phyloP scores from a whole-genome alignment of 768 basidiomycete genomes.

The Coprinopsis cinerea region DNA sequence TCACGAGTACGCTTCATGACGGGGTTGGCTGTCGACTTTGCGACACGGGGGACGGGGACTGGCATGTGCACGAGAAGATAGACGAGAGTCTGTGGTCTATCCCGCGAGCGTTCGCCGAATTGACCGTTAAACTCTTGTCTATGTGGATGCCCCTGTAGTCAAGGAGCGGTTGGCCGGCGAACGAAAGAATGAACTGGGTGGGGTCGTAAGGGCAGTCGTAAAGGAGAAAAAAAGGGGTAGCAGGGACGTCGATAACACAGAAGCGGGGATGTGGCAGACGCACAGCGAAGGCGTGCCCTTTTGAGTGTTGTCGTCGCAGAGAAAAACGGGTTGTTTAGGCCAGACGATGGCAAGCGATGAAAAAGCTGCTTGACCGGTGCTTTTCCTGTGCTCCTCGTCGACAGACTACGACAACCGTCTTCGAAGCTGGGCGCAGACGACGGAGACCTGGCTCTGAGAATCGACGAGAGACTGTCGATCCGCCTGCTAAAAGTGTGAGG shows the following conservation, averaged over 20 bases:
- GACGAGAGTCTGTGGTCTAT: slow-evolving; percentile 29
- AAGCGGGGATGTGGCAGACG: slow-evolving; percentile 55
- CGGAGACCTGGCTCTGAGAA: slow-evolving; percentile 40
- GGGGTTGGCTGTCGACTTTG: slow-evolving; percentile 55
- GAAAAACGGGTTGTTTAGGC: slow-evolving; percentile 8
- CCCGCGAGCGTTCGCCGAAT: slow-evolving; percentile 36
- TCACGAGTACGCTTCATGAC: slow-evolving; percentile 55
- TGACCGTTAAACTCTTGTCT: slow-evolving; percentile 38
- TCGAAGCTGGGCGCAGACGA: slow-evolving; percentile 32
- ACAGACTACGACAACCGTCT: slow-evolving; percentile 32
- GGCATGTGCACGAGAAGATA: slow-evolving; percentile 65
- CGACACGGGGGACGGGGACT: slow-evolving; percentile 69
- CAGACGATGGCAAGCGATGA: slow-evolving; percentile 15
- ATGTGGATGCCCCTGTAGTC: slow-evolving; percentile 32
- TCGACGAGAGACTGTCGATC: slow-evolving; percentile 48
- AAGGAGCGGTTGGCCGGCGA: slow-evolving; percentile 33
- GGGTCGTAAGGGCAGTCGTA: slow-evolving; percentile 74
- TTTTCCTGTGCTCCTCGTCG: slow-evolving; percentile 15
- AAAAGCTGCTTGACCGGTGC: slow-evolving; percentile 15
- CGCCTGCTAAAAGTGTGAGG: slow-evolving; percentile 31
- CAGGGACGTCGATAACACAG: slow-evolving; percentile 30
- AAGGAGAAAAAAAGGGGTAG: slow-evolving; percentile 33
- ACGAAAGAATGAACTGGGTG: slow-evolving; percentile 28
- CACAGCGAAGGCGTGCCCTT: slow-evolving; percentile 95
- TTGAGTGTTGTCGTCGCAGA: slow-evolving; percentile 19